Evolutionary conservation across 2,329 filamentous ascomycete species (phyloP), one percentile per base, ranked within the genome.

Genomic region (Aspergillus felis): DNA sequence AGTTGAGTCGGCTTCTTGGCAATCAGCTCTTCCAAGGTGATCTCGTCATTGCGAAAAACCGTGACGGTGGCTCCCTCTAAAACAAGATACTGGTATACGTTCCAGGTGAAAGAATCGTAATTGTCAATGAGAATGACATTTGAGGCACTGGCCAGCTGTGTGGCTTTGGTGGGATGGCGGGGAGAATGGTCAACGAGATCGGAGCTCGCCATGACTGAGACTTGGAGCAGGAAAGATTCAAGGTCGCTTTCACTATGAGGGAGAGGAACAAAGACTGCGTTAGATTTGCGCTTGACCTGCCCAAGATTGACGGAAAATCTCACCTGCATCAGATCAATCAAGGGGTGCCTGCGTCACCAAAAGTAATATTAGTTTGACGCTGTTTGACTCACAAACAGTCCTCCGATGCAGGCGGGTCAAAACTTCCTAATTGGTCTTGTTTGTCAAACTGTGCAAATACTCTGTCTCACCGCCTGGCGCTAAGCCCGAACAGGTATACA

Each of bases 91-190:
- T 99, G 95, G 75, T 97, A 99, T 58, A 99, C 91, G 71, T 99
- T 99, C 91, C 92, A 99, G 58, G 93, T 97, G 75, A 99, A 99
- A 3, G 94, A 97, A 76, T 99, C 94, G 76, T 97, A 99, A 78
- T 99, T 99, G 81, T 99, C 94, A 69, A 99, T 97, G 62, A 99
- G 83, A 61, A 99, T 84, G 57, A 99, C 83, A 76, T 97, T 97
- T 57, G 89, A 90, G 27, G 94, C 94, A 52, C 87, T 92, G 25
- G 88, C 74, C 54, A 97, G 81, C 38, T 87, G 86, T 53, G 87
- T 80, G 29, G 87, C 87, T 53, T 89, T 87, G 62, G 88, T 84
- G 58, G 91, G 90, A 75, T 96, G 87, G 68, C 70, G 74, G 68
- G 92, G 92, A 59, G 93, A 97, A 76, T 97, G 87, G 73, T 97